A percentile compares a stretch with the other conserved stretches of the same genome.
phyloP scores from a whole-genome alignment of 805 yeast species.

The Candida vaughaniae region DNA sequence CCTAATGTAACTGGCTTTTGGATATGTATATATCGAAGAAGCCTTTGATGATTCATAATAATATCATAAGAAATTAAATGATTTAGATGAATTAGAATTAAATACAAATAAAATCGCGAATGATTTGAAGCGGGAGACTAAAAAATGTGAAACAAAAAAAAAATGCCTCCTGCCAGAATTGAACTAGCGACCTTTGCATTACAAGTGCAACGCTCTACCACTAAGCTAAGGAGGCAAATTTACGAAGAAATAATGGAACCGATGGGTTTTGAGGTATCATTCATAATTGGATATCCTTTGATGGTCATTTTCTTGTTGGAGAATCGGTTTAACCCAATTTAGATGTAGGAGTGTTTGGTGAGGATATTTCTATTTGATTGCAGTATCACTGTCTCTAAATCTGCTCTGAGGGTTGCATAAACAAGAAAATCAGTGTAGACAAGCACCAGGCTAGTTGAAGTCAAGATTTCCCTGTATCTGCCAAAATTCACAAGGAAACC shows the following conservation, averaged over 20 bases:
- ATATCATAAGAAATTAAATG: no score
- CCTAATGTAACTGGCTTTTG: constrained; percentile 3
- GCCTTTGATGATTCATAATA: constrained; percentile 3
- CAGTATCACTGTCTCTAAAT: no score
- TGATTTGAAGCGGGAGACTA: neutral
- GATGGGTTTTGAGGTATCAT: neutral
- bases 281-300: neutral
- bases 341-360: neutral
- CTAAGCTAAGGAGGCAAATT: constrained; percentile 90
- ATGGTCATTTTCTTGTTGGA: no score
- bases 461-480: no score
- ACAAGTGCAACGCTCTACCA: constrained; percentile 99
- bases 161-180: constrained; percentile 81
- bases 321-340: no score
- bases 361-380: no score
- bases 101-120: no score
- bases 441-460: no score
- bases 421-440: no score
- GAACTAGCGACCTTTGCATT: constrained; percentile 97
- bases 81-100: no score
- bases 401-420: no score
- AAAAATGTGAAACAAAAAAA: constrained; percentile 7
- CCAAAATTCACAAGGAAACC: no score
- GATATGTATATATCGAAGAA: constrained; percentile 4
- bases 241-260: neutral